These are phyloP conservation scores for Tympanopsis confertula DNA, from an alignment of 2,329 filamentous ascomycete species.

Conservation along the genomic window DNA sequence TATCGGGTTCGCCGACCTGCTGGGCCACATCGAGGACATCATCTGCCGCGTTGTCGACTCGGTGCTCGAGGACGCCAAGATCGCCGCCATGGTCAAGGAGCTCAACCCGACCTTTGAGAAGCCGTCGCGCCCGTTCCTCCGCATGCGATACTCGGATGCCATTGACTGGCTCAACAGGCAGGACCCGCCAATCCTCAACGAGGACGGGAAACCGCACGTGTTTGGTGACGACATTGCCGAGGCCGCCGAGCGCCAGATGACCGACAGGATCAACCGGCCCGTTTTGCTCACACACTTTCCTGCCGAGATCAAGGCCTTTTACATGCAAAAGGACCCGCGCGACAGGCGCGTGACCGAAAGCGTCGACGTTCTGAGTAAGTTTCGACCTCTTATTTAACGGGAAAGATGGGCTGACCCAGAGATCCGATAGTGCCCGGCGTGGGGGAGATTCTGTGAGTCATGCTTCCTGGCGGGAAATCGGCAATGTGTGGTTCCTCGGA, in stretches of 20 bases:
- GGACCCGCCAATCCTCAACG: constrained; percentile 71
- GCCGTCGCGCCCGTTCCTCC: constrained; percentile 75
- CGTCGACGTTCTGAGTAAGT: constrained; percentile 64
- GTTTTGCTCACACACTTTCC: constrained; percentile 98
- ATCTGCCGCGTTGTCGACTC: constrained; percentile 77
- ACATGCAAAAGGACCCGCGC: constrained; percentile 81
- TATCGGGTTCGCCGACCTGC: constrained; percentile 81
- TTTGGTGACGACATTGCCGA: constrained; percentile 98
- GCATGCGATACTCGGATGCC: constrained; percentile 89
- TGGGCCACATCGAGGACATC: constrained; percentile 75
- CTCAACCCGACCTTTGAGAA: constrained; percentile 84
- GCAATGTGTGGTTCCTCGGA: no score
- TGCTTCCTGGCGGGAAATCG: no score
- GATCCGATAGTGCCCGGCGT: constrained; percentile 84
- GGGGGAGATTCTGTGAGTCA: constrained; percentile 96
- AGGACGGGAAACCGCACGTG: constrained; percentile 76
- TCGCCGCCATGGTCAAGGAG: constrained; percentile 63
- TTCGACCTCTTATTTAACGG: not conserved
- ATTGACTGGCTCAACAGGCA: constrained; percentile 89
- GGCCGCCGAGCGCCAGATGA: constrained; percentile 93
- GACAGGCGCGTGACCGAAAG: constrained; percentile 83
- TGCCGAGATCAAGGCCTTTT: constrained; percentile 94
- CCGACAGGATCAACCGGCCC: constrained; percentile 85
- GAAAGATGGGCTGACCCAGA: constrained; percentile 1
- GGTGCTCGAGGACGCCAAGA: constrained; percentile 61